Evolutionary conservation across 306 rosid genomes (phyloP), one percentile per base, ranked within the genome.

Genomic region (Cicer yamashitae): DNA sequence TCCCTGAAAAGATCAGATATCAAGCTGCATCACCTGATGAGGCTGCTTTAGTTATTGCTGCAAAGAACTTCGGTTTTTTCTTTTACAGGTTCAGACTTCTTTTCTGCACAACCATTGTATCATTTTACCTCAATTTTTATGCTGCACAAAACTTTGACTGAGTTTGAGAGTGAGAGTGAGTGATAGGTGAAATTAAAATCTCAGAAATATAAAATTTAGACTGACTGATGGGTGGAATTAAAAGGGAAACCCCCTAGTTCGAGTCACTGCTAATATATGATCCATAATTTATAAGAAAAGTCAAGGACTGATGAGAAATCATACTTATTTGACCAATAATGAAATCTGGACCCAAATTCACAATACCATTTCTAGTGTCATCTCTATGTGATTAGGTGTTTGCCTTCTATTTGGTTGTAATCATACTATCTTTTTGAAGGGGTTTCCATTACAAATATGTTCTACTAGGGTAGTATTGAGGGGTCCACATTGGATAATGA

Each of bases 11-110:
- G 86, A 88, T 90, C 62, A 87, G 75, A 66, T 90, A 92, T 82
- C 97, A 92, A 75, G 97, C 96, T 74, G 96, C 97, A 74, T 92
- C 97, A 76, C 97, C 97, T 11, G 97, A 92, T 79, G 97, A 92
- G 88, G 79, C 83, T 74, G 88, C 88, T 70, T 70, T 85, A 85
- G 85, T 85, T 64, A 74, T 85, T 70, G 88, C 88, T 57, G 98
- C 98, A 39, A 94, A 94, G 78, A 79, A 94, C 89, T 91, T 94
- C 43, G 97, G 98, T 75, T 94, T 94, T 85, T 94, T 94, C 90
- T 94, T 94, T 80, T 90, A 90, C 93, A 91, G 96, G 96, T 92
- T 81, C 76, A 78, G 40, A 56, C 78, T 67, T 73, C 41, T 66
- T 50, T 17, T 41, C 34, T 25, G 3, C 34, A 25, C 34, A 25